Evolutionary conservation across 1,139 yeast species (phyloP).

Genomic region (Lodderomyces pseudojiufengensis): DNA sequence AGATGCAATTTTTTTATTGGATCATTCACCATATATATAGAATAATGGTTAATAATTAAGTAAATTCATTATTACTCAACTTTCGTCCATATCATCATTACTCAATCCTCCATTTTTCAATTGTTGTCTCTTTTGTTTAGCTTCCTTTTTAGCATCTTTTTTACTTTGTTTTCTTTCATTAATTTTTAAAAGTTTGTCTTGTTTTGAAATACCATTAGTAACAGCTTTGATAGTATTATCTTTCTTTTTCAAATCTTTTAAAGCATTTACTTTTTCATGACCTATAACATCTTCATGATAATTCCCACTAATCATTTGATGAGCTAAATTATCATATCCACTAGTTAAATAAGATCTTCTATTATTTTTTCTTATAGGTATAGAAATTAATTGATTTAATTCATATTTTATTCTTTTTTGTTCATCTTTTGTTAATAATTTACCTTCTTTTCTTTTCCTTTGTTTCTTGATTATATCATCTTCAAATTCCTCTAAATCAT

Average conservation of each 20-base stretch:
- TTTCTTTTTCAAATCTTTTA: constrained; percentile 52
- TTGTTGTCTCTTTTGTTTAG: constrained; percentile 4
- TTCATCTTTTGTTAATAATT: constrained; percentile 50
- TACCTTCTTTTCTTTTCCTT: constrained; percentile 57
- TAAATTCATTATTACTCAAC: too few relatives aligned
- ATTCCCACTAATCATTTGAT: constrained; percentile 68
- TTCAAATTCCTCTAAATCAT: constrained; percentile 55
- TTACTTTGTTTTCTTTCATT: constrained; percentile 4
- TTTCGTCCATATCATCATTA: neutral
- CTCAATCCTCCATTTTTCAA: constrained; percentile 1
- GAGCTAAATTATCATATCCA: constrained; percentile 83
- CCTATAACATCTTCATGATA: constrained; percentile 73
- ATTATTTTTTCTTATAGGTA: constrained; percentile 63
- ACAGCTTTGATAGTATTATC: constrained; percentile 15
- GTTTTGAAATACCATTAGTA: constrained; percentile 12
- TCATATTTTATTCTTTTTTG: constrained; percentile 49
- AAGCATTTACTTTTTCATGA: constrained; percentile 63
- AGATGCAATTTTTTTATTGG: too few relatives aligned
- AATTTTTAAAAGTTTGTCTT: constrained; percentile 7
- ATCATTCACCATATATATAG: constrained; percentile 1
- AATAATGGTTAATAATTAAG: neutral
- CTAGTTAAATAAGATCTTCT: constrained; percentile 80
- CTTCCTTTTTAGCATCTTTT: constrained; percentile 4
- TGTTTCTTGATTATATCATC: constrained; percentile 66
- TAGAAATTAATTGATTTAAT: constrained; percentile 51